Percentiles rank a stretch among this genome's conserved stretches.
Evolutionary conservation across 2,329 filamentous ascomycete genomes (phyloP).

Genomic region (Hymenoscyphus infarciens): DNA sequence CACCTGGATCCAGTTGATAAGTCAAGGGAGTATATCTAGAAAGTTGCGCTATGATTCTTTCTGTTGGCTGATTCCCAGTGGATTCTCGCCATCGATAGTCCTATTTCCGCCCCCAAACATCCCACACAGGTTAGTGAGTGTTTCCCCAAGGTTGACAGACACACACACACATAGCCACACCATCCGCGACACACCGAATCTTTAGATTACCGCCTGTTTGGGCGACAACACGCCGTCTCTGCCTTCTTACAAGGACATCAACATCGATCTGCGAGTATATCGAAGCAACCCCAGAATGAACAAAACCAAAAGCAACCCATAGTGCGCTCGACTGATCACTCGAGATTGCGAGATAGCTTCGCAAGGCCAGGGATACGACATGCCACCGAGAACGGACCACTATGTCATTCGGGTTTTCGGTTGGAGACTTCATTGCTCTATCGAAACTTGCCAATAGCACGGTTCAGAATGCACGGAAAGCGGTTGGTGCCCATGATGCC

Average conservation of each 20-base stretch:
- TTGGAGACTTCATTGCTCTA: conserved; percentile 13
- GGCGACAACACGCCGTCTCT: not conserved
- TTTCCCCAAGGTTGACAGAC: not conserved
- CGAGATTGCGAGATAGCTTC: not conserved
- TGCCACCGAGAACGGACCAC: not conserved
- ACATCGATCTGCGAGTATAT: not conserved
- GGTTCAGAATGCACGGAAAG: conserved; percentile 35
- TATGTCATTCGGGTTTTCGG: conserved; percentile 15
- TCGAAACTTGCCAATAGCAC: conserved; percentile 11
- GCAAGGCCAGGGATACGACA: not conserved
- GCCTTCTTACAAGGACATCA: not conserved
- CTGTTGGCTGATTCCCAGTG: not conserved
- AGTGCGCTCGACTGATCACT: not conserved
- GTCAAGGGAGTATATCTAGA: not conserved
- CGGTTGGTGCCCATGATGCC: conserved; percentile 44
- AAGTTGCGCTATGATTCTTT: not conserved
- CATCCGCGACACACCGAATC: not conserved
- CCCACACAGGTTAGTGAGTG: not conserved
- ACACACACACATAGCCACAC: not conserved
- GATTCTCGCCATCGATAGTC: not conserved
- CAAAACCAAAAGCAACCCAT: not conserved
- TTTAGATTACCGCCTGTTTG: not conserved
- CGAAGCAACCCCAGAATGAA: not conserved
- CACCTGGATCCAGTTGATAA: not conserved
- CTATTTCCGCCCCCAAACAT: not conserved